Evolutionary conservation across 75 land plant genomes (phyloP), one percentile per base, ranked within the genome.

Genomic region (Selaginella moellendorffii): DNA sequence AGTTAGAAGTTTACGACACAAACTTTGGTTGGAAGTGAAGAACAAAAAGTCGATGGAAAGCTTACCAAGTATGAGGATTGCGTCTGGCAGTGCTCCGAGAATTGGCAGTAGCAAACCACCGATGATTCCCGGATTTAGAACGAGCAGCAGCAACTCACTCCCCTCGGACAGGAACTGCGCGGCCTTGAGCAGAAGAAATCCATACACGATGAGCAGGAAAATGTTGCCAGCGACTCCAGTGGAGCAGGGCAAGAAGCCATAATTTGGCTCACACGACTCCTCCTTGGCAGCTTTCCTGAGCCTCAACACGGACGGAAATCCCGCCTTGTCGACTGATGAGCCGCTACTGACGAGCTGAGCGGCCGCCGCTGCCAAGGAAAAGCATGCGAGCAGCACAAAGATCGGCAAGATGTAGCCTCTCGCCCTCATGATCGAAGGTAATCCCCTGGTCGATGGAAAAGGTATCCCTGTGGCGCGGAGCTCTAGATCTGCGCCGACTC

Each of bases 231-330:
- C 60, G 27, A 74, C 62, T 17, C 66, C 54, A 28, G n/a, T 28
- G 27, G 76, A 69, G 67, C 76, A 74, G 21, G 76, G 76, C 64
- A 74, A 25, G 21, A 74, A 27, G 2, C 76, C 76, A 74, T 74
- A 74, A 14, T 65, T 73, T 19, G 5, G 17, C n/a, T 9, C 8
- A 25, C 59, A 56, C 46, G 5, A 5, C 46, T 36, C 46, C 46
- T 5, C 14, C 46, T 36, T n/a, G n/a, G n/a, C n/a, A n/a, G n/a
- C n/a, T n/a, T n/a, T n/a, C n/a, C n/a, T n/a, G n/a, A n/a, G n/a
- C n/a, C n/a, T n/a, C n/a, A n/a, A n/a, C n/a, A n/a, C n/a, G n/a
- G n/a, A n/a, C n/a, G n/a, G n/a, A n/a, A n/a, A n/a, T n/a, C n/a
- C n/a, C n/a, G n/a, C n/a, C n/a, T n/a, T n/a, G n/a, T n/a, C n/a